A percentile compares a stretch with the other conserved stretches of the same genome.
Conservation (phyloP, 2,329 filamentous ascomycete genomes). For the Mariannaea sp. region DNA sequence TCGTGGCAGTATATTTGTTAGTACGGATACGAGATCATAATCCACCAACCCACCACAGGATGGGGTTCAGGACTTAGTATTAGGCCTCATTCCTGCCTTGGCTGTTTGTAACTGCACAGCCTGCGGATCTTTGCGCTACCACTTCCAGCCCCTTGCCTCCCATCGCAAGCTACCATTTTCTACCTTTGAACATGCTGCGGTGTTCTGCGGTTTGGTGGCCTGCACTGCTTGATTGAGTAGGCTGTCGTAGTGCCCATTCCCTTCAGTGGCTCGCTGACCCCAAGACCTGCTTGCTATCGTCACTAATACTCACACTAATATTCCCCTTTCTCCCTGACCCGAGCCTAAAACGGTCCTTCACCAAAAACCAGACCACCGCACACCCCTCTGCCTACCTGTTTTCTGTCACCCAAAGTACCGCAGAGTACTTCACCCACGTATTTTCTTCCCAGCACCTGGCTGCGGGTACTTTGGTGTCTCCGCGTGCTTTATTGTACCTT, state of each 20-base stretch:
- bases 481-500: slow-evolving; percentile 19
- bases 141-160: slow-evolving; percentile 1
- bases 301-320: slow-evolving; percentile 2
- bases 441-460: slow-evolving; percentile 22
- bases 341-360: slow-evolving; percentile 3
- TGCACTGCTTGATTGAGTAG: not conserved
- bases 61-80: slow-evolving; percentile 23
- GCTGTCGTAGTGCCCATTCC: slow-evolving; percentile 16
- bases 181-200: slow-evolving; percentile 18
- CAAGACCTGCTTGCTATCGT: slow-evolving; percentile 1
- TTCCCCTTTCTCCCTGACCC: slow-evolving; percentile 27
- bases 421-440: slow-evolving; percentile 18
- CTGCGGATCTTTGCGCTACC: slow-evolving; percentile 26
- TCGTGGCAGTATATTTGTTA: slow-evolving; percentile 35
- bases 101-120: slow-evolving; percentile 38
- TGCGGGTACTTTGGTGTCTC: slow-evolving; percentile 22
- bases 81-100: slow-evolving; percentile 17
- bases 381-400: slow-evolving; percentile 18
- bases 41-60: slow-evolving; percentile 21
- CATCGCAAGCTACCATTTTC: slow-evolving; percentile 30
- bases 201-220: slow-evolving; percentile 17
- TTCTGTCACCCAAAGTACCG: slow-evolving; percentile 16
- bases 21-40: slow-evolving; percentile 38
- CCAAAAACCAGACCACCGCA: slow-evolving; percentile 32
- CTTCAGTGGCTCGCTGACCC: slow-evolving; percentile 14